A percentile compares a stretch with the other conserved stretches of the same genome.
Evolutionary conservation across 345 rosid species (phyloP).

Genomic region (Eucalyptus regnans): DNA sequence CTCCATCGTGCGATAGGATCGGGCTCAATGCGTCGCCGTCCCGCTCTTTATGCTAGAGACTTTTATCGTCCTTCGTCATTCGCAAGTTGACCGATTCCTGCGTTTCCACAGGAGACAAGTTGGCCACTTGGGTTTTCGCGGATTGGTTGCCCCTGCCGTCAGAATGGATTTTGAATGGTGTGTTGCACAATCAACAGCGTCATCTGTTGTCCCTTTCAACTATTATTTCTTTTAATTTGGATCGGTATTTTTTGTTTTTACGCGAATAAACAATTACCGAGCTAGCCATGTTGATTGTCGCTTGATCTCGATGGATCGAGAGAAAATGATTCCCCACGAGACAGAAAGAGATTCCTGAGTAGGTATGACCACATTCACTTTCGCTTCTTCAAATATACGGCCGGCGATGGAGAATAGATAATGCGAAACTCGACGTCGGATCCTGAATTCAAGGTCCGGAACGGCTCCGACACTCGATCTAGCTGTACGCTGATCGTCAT

Average conservation of each 20-base stretch:
- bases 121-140: not conserved
- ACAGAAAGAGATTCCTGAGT: too few relatives aligned
- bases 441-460: not conserved
- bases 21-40: not conserved
- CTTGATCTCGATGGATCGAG: not conserved
- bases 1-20: not conserved
- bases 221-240: rapidly evolving
- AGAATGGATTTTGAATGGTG: not conserved
- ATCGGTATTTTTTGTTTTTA: not conserved
- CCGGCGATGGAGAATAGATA: not conserved
- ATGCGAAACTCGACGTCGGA: not conserved
- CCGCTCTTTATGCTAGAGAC: not conserved
- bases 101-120: not conserved
- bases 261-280: not conserved
- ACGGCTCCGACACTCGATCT: not conserved
- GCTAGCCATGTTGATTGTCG: not conserved
- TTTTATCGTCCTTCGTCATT: not conserved
- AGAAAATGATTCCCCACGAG: too few relatives aligned
- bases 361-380: not conserved
- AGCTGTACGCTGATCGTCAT: not conserved
- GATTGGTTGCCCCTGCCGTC: not conserved
- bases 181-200: not conserved
- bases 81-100: not conserved
- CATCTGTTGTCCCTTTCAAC: not conserved
- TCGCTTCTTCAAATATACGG: not conserved